phyloP scores from a whole-genome alignment of 129 eudicot species.

The Pulicaria dysenterica region DNA sequence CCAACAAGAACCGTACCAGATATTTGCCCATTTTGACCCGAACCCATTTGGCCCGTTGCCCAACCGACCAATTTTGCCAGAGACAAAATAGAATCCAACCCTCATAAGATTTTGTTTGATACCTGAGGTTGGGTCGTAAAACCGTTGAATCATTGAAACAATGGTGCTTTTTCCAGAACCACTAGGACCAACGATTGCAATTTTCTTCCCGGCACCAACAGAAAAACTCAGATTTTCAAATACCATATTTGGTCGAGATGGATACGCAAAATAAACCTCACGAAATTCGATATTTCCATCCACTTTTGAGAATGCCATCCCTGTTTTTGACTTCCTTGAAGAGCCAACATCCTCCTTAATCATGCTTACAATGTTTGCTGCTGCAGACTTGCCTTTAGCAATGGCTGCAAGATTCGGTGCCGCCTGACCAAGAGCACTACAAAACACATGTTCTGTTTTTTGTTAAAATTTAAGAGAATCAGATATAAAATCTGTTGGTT shows the following conservation, averaged over 20 bases:
- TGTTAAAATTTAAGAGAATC: no score
- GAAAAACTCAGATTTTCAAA: slow-evolving; percentile 62
- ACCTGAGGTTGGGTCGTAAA: slow-evolving; percentile 74
- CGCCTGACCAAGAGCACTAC: slow-evolving; percentile 87
- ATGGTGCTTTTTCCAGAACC: slow-evolving; percentile 84
- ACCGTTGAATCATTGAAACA: slow-evolving; percentile 66
- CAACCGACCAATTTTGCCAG: no score
- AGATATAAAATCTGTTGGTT: no score
- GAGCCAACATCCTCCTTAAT: slow-evolving; percentile 46
- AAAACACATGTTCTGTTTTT: slow-evolving; percentile 21
- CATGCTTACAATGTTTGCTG: slow-evolving; percentile 57
- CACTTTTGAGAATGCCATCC: slow-evolving; percentile 48
- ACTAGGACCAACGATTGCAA: slow-evolving; percentile 82
- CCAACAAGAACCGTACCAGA: no score
- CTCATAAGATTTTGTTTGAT: slow-evolving; percentile 13
- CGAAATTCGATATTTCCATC: slow-evolving; percentile 59
- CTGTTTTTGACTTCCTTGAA: slow-evolving; percentile 38
- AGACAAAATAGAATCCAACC: background rate
- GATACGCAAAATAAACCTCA: slow-evolving; percentile 61
- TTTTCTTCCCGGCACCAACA: slow-evolving; percentile 52
- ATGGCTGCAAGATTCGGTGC: slow-evolving; percentile 80
- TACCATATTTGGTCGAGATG: slow-evolving; percentile 63
- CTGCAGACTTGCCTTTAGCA: slow-evolving; percentile 71
- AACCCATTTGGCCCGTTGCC: no score
- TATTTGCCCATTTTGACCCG: no score